Evolutionary conservation across 202 grass and related monocot genomes (phyloP).

Genomic region (Miscanthus sacchariflorus): DNA sequence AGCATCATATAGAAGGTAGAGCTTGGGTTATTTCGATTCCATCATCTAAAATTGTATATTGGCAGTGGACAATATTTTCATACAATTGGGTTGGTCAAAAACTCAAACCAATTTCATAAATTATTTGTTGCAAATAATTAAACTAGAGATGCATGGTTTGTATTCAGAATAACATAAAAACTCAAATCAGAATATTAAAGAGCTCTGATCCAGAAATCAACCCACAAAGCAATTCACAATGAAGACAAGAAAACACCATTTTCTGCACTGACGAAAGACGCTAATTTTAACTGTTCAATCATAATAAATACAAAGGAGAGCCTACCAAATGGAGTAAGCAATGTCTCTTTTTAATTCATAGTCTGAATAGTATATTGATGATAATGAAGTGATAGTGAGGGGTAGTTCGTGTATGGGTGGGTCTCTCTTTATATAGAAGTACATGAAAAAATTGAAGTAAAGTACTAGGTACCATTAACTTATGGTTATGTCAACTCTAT

Average conservation of each 20-base stretch:
- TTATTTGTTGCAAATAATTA: too few species aligned
- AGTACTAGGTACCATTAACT: neutral
- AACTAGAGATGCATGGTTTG: neutral
- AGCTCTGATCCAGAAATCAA: neutral
- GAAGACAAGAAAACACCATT: too few species aligned
- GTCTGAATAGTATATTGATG: neutral
- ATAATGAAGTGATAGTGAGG: neutral
- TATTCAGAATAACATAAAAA: too few species aligned
- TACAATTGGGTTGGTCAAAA: too few species aligned
- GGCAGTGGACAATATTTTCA: too few species aligned
- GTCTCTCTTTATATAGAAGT: neutral
- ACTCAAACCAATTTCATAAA: too few species aligned
- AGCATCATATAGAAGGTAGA: too few species aligned
- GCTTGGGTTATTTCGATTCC: too few species aligned
- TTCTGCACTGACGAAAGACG: too few species aligned
- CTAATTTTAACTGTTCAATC: neutral
- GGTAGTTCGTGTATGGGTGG: neutral
- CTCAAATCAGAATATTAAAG: neutral
- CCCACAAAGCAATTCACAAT: neutral
- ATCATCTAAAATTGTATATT: too few species aligned
- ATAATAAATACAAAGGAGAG: neutral
- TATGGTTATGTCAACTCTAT: neutral
- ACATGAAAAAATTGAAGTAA: neutral
- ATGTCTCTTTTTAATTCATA: neutral
- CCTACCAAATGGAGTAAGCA: neutral